Evolutionary conservation across 768 basidiomycete species (phyloP), one percentile per base, ranked within the genome.

Genomic region (Leccinum broughii): DNA sequence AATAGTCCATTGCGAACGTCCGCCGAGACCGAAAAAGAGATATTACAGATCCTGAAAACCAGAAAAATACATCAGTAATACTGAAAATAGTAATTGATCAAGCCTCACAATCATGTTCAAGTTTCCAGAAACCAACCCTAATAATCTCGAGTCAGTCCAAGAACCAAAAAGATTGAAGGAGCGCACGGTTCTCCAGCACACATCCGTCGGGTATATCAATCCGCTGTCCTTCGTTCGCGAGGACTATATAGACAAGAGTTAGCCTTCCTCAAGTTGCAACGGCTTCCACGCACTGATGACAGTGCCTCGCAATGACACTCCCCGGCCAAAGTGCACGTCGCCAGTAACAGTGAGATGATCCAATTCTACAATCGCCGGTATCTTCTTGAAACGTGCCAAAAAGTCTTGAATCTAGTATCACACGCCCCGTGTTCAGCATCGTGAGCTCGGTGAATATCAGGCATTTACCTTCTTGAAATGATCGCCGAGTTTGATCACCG

Each of bases 401-500:
- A 96, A 96, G 72, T 93, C 83, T 66, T 85, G 85, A 60, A 92
- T 90, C 88, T 88, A 60, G 26, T 17, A 4, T n/a, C 4, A 44
- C 48, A 52, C 44, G 9, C 26, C 20, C 28, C 46, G 49, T 53
- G 14, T 30, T 50, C 30, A 28, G 14, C 24, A 37, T 52, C 15
- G 20, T 51, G 9, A 34, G 24, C 56, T 44, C 41, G n/a, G 56
- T 13, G 32, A 28, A 61, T 41, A 10, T 4, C 7, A 11, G 28
- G n/a, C 46, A 24, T 17, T 51, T 57, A 92, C 90, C 85, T 93
- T 95, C 83, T 95, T 97, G 86, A 98, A 97, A 73, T 92, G 90
- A 75, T 95, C 93, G 50, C 95, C 94, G 53, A 97, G 85, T 80
- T 97, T 97, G 83, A 98, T 92, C 53, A 96, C 93, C n/a, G 95